phyloP scores from a whole-genome alignment of 169 alveolate species.

The Eimeria tenella region DNA sequence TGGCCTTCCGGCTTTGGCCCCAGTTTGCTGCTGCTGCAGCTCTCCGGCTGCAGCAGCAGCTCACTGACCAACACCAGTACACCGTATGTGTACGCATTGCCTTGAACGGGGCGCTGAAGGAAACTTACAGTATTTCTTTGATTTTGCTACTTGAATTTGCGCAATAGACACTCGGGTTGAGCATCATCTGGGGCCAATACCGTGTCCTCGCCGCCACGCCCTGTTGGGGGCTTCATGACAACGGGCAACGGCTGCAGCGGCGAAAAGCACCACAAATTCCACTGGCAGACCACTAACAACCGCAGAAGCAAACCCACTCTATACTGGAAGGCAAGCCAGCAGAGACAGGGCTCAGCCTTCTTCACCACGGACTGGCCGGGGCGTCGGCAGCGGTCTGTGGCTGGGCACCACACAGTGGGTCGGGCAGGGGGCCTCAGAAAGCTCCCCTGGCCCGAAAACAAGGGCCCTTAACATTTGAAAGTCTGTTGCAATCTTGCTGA shows the following conservation, averaged over 20 bases:
- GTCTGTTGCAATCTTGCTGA: background rate
- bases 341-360: background rate
- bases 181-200: background rate
- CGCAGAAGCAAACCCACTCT: background rate
- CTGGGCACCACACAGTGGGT: background rate
- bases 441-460: background rate
- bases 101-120: background rate
- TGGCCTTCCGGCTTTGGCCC: constrained; percentile 44
- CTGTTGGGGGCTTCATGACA: constrained; percentile 18
- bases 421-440: background rate
- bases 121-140: background rate
- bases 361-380: background rate
- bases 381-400: constrained; percentile 29
- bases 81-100: background rate
- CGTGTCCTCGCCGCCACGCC: background rate
- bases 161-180: constrained; percentile 10
- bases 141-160: background rate
- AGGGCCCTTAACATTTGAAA: background rate
- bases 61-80: constrained; percentile 61
- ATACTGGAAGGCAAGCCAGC: constrained; percentile 1
- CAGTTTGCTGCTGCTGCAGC: constrained; percentile 72
- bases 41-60: constrained; percentile 67
- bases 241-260: constrained; percentile 38
- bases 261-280: background rate
- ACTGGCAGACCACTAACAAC: background rate